A percentile compares a stretch with the other conserved stretches of the same genome.
Evolutionary conservation across 148 eudicot species (phyloP).

Genomic region (Drosera capensis): DNA sequence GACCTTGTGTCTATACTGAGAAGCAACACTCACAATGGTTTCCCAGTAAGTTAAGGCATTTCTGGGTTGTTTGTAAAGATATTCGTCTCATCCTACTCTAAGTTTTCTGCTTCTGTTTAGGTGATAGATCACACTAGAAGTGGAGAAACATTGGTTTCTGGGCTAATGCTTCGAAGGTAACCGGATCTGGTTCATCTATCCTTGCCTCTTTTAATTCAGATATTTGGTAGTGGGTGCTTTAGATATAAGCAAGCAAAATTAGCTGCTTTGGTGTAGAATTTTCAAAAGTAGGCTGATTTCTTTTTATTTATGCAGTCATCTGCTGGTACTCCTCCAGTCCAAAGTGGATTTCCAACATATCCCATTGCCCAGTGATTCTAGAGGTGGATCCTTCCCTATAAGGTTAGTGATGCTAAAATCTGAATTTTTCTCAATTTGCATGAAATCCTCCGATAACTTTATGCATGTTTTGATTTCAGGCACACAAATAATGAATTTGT

Average conservation of each 20-base stretch:
- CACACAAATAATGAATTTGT: slow-evolving; percentile 86
- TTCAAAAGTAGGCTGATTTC: too few species aligned
- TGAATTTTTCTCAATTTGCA: not conserved
- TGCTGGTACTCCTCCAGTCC: slow-evolving; percentile 90
- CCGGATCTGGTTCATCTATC: slow-evolving; percentile 1
- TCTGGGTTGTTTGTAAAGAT: slow-evolving; percentile 1
- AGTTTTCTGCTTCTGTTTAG: slow-evolving; percentile 21
- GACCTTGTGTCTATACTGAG: slow-evolving; percentile 68
- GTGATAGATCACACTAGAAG: slow-evolving; percentile 82
- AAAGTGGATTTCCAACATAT: slow-evolving; percentile 96
- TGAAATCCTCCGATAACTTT: not conserved
- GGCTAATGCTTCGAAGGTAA: slow-evolving; percentile 88
- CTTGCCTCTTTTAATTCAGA: too few species aligned
- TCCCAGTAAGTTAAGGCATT: slow-evolving; percentile 60
- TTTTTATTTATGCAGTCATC: slow-evolving; percentile 79
- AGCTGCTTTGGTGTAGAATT: too few species aligned
- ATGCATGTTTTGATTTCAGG: slow-evolving; percentile 27
- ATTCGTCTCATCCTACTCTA: not conserved
- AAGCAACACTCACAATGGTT: slow-evolving; percentile 89
- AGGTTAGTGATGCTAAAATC: slow-evolving; percentile 32
- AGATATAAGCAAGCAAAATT: too few species aligned
- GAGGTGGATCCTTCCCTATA: slow-evolving; percentile 67
- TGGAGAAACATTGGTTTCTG: slow-evolving; percentile 83
- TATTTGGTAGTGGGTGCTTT: too few species aligned
- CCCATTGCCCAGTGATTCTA: slow-evolving; percentile 65